Evolutionary conservation across 2,329 filamentous ascomycete species (phyloP).

Genomic region (Trichoderma sp.): DNA sequence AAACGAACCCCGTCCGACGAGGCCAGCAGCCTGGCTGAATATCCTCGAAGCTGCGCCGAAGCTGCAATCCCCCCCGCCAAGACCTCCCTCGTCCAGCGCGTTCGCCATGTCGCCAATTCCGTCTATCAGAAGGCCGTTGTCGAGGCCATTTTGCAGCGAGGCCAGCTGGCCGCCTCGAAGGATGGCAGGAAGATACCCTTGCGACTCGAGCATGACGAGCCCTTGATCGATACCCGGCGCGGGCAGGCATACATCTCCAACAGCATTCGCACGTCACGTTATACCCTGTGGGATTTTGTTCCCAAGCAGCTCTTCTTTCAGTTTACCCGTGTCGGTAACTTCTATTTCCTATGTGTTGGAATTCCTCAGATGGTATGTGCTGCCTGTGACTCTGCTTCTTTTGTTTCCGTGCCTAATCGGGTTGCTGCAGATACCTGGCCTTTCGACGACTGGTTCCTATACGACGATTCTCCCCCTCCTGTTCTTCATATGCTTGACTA

Average conservation of each 20-base stretch:
- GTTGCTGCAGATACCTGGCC: slow-evolving; percentile 56
- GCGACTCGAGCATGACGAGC: slow-evolving; percentile 35
- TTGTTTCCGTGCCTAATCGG: slow-evolving; percentile 39
- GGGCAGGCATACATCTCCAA: slow-evolving; percentile 52
- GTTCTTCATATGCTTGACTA: slow-evolving; percentile 76
- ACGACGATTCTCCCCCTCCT: slow-evolving; percentile 71
- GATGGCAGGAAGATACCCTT: slow-evolving; percentile 59
- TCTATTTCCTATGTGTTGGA: slow-evolving; percentile 80
- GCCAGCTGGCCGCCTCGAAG: slow-evolving; percentile 66
- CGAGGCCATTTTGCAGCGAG: slow-evolving; percentile 57
- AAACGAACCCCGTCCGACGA: neutral
- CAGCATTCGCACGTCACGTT: slow-evolving; percentile 76
- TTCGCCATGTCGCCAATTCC: slow-evolving; percentile 24
- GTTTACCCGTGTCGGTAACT: slow-evolving; percentile 82
- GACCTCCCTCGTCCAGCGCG: slow-evolving; percentile 18
- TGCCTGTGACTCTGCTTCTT: neutral
- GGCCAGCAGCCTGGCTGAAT: slow-evolving; percentile 1
- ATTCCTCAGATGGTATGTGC: slow-evolving; percentile 65
- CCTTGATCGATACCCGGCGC: slow-evolving; percentile 49
- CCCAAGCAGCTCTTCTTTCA: slow-evolving; percentile 83
- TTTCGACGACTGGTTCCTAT: slow-evolving; percentile 71
- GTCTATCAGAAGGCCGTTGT: slow-evolving; percentile 41
- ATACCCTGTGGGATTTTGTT: slow-evolving; percentile 79
- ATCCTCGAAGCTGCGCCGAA: slow-evolving; percentile 7
- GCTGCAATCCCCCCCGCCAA: neutral